Conservation (phyloP, 306 rosid species). For the Glycine soja region DNA sequence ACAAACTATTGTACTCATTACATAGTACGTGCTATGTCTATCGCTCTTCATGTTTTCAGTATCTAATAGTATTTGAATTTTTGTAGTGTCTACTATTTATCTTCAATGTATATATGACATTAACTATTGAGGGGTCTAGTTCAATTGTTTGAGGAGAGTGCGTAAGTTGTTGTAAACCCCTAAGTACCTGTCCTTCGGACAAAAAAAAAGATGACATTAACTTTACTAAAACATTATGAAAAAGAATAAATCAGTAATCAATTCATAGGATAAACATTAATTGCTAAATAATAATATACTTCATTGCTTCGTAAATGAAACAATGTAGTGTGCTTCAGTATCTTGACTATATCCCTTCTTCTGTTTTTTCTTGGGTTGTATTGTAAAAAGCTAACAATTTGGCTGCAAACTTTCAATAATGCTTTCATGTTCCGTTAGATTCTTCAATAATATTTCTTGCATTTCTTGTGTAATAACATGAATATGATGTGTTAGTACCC, state of each 20-base stretch:
- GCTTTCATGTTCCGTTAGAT: conserved; percentile 12
- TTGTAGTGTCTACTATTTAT: neutral
- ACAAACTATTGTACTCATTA: conserved; percentile 29
- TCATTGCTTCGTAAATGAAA: conserved; percentile 18
- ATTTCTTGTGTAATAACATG: conserved; percentile 19
- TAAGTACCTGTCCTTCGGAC: too few species aligned
- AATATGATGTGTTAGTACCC: conserved; percentile 13
- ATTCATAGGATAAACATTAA: neutral
- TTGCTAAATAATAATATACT: neutral
- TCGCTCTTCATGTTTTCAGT: neutral
- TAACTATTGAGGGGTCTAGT: neutral
- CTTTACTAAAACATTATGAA: too few species aligned
- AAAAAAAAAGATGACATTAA: too few species aligned
- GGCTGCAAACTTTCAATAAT: conserved; percentile 46
- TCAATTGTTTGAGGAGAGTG: too few species aligned
- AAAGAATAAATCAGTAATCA: neutral
- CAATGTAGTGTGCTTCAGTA: neutral
- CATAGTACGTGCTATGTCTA: neutral
- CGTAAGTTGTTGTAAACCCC: too few species aligned
- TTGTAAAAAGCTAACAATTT: conserved; percentile 9
- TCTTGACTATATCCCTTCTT: conserved; percentile 13
- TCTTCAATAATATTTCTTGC: neutral
- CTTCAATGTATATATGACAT: neutral
- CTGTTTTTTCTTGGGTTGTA: conserved; percentile 2
- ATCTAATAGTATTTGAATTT: conserved; percentile 4